Conservation (phyloP, 768 basidiomycete species). For the Polyporus arcularius region DNA sequence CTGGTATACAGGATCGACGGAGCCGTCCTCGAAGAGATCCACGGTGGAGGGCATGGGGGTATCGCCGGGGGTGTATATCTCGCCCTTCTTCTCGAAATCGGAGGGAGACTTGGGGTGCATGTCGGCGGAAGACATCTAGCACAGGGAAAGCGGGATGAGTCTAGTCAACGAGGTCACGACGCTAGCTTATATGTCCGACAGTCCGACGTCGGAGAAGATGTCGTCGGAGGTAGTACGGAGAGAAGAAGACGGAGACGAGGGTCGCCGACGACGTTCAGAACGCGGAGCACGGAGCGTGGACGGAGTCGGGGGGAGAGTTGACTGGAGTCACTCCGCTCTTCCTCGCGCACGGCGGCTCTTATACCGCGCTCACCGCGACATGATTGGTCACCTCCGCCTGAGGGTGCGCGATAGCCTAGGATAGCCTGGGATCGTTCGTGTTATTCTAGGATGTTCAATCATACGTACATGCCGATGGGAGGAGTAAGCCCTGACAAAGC, state of each 20-base stretch:
- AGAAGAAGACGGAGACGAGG: neutral
- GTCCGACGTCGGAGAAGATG: neutral
- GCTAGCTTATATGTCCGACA: neutral
- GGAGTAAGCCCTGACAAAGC: neutral
- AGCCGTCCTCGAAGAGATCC: conserved; percentile 28
- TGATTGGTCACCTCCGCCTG: neutral
- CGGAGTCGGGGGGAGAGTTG: neutral
- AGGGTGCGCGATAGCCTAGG: neutral
- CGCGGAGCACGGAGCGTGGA: neutral
- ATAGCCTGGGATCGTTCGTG: neutral
- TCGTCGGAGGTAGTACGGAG: neutral
- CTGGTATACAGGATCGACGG: conserved; percentile 46
- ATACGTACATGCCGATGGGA: neutral
- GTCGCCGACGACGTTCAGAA: neutral
- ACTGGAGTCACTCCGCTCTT: neutral
- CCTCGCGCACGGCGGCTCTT: neutral
- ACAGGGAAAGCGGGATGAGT: neutral
- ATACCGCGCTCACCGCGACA: neutral
- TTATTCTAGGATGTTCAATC: neutral
- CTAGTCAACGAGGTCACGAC: neutral
- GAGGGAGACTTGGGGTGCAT: conserved; percentile 8
- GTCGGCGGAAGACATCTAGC: neutral
- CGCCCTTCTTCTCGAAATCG: conserved; percentile 7
- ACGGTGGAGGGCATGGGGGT: neutral
- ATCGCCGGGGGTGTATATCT: neutral